These are phyloP conservation scores for Acmispon strigosus DNA, from an alignment of 306 rosid species.

Conservation along the genomic window DNA sequence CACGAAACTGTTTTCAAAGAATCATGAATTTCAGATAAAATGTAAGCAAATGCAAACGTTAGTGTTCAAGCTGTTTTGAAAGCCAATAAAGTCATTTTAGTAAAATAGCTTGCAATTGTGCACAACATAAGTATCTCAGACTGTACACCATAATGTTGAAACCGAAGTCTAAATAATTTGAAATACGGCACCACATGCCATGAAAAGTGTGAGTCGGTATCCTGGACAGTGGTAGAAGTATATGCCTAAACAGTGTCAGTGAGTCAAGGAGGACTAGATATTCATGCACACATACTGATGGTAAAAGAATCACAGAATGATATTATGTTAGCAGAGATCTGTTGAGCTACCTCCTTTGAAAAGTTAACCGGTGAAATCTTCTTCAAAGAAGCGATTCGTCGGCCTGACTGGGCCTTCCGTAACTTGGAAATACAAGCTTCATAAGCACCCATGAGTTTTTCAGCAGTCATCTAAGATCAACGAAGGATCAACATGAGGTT, in stretches of 20 bases:
- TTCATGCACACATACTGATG: neutral
- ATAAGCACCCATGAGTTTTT: constrained; percentile 68
- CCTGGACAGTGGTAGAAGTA: neutral
- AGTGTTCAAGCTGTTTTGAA: constrained; percentile 1
- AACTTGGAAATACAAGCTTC: constrained; percentile 73
- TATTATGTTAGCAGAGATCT: constrained; percentile 11
- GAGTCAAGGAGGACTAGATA: constrained; percentile 10
- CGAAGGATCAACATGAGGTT: constrained; percentile 19
- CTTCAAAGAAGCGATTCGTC: constrained; percentile 66
- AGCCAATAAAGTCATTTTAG: constrained; percentile 4
- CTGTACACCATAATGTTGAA: neutral
- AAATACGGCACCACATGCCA: neutral
- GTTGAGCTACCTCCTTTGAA: constrained; percentile 60
- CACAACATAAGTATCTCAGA: neutral
- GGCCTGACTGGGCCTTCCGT: constrained; percentile 50
- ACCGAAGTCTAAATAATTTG: neutral
- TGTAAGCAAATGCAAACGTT: neutral
- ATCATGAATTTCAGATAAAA: constrained; percentile 11
- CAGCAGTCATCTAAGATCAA: constrained; percentile 72
- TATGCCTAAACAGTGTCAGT: neutral
- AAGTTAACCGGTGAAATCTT: constrained; percentile 81
- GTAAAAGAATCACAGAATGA: neutral
- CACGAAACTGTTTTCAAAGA: neutral
- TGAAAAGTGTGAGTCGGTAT: neutral
- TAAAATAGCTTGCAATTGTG: neutral